Percentiles rank a stretch among this genome's conserved stretches.
phyloP scores from a whole-genome alignment of 345 rosid genomes.

The Raphanus raphanistrum region DNA sequence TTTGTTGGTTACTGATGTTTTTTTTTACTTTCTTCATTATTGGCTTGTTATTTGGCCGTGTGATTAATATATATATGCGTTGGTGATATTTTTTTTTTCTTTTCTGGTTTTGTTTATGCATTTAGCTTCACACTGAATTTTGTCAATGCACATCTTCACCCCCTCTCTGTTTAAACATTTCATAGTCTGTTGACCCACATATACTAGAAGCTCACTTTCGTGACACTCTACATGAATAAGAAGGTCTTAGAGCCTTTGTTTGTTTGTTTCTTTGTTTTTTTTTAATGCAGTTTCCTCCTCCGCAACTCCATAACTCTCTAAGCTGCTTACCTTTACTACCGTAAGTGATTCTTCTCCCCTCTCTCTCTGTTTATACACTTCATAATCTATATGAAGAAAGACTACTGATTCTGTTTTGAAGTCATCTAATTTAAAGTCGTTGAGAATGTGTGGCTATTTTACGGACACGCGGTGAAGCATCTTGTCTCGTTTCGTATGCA shows the following conservation, averaged over 20 bases:
- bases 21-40: background rate
- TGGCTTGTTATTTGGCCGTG: background rate
- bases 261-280: background rate
- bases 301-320: slow-evolving; percentile 14
- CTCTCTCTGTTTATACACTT: background rate
- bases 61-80: too few species aligned
- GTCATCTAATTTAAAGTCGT: too few species aligned
- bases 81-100: too few species aligned
- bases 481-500: too few species aligned
- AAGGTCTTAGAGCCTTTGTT: background rate
- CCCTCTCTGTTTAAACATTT: too few species aligned
- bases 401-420: too few species aligned
- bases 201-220: too few species aligned
- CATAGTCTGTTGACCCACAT: too few species aligned
- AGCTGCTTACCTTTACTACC: background rate
- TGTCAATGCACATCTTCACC: too few species aligned
- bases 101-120: too few species aligned
- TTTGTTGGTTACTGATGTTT: background rate
- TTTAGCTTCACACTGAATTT: too few species aligned
- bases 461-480: background rate
- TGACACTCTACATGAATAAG: background rate
- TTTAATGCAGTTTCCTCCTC: background rate
- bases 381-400: background rate
- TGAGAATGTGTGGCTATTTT: too few species aligned
- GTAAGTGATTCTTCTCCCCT: slow-evolving; percentile 17